Base-by-base conservation (phyloP, 164 flowering plant species). In the Taxillus chinensis region DNA sequence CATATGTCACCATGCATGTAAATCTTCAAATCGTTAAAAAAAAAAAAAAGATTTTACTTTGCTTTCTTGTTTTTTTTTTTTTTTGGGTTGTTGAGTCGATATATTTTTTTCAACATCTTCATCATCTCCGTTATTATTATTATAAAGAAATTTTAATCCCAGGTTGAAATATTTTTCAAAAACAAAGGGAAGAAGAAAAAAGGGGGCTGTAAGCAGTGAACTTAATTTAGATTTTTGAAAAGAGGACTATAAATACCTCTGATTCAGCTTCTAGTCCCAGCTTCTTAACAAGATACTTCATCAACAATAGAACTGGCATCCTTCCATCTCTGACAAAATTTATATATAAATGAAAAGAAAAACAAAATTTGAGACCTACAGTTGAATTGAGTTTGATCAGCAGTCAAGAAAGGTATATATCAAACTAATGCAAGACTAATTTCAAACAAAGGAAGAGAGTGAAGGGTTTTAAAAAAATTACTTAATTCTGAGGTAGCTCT, bases 401-500 rank as follows among this genome's bases (percentile, higher is more conserved):
- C 27, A 27, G 27, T 27, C 27, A 55, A 60, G 9, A 57, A 12
- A 51, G 5, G 42, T 3, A 61, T 39, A 53, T 42, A 42, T 4
- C 37, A 1, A 49, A 16, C 4, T 53, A 37, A 38, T 57, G 48
- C 39, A 42, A 3, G 56, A 52, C 55, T 48, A 64, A 15, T 2
- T 40, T 14, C 55, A 13, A 11, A 40, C 42, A 27, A 48, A 68
- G 8, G n/a, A 42, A 43, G n/a, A 43, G 52, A 38, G 11, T 17
- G 43, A n/a, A 38, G 38, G 9, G 51, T 3, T 43, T 43, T 52
- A 55, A 4, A 56, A 13, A 48, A 38, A 14, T 72, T 82, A 92
- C 99, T 89, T 89, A 79, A 90, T 90, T 74, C 99, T 81, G 12
- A 93, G 77, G 79, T 79, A 93, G 83, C 83, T 88, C 83, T 90